Base-by-base conservation (phyloP, 2,329 filamentous ascomycete species). In the Diaporthe sp. region DNA sequence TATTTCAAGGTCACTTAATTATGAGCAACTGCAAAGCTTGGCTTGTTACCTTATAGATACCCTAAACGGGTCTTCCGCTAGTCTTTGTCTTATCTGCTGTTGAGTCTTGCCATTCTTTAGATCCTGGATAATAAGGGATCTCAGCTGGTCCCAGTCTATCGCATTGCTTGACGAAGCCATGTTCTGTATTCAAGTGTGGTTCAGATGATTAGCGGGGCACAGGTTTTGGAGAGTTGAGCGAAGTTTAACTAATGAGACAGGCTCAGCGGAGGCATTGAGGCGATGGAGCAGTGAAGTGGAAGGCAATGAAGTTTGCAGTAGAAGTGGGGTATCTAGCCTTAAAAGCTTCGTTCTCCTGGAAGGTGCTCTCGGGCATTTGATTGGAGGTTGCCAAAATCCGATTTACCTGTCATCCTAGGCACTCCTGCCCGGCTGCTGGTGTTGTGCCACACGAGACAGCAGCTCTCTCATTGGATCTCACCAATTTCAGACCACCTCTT, bases 341-440 rank as follows among this genome's bases (percentile, higher is more conserved):
- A 58, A 37, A 15, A 34, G 8, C 31, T 8, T 55, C 13, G 6
- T 0, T 28, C 51, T 15, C 8, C n/a, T 25, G n/a, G 25, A 3
- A 25, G 13, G 49, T 12, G 8, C 9, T 25, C 10, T 13, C 13
- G 25, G 28, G 53, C 17, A n/a, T 37, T 37, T 58, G 28, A 58
- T 58, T 58, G 55, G 55, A 58, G 55, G 15, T 34, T 19, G 55
- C 55, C 55, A 58, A 58, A 34, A 22, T 58, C 55, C 12, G 55
- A 37, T 22, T 22, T 10, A 13, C 28, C 15, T 57, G 55, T 58
- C 28, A 58, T 58, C 28, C 4, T 8, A 19, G 28, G 55, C 28
- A 58, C 7, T 19, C 55, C 7, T 12, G 55, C 53, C 5, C 28
- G 31, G 55, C 55, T 19, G 3, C 28, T 7, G 0, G 19, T 10